Percentiles rank a stretch among this genome's conserved stretches.
Conservation (phyloP, 106 monocot species). For the Cymbidium sinense region DNA sequence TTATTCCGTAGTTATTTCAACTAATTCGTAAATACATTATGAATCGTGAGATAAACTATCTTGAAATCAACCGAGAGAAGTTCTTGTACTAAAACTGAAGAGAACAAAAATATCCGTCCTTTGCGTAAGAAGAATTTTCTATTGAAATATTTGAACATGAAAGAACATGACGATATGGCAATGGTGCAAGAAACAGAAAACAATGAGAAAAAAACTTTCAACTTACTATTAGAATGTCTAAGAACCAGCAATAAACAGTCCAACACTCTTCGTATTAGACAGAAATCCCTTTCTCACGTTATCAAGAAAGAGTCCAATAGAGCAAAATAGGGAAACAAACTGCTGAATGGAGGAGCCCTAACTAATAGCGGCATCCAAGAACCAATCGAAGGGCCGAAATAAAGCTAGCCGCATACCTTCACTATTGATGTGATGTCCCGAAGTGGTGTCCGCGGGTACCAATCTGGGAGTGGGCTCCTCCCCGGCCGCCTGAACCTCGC, state of each 20-base stretch:
- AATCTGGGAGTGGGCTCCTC: slow-evolving; percentile 21
- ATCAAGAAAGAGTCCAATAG: background rate
- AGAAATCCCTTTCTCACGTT: background rate
- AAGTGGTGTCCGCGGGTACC: slow-evolving; percentile 29
- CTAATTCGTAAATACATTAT: background rate
- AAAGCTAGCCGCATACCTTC: slow-evolving; percentile 8
- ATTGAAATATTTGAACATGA: background rate
- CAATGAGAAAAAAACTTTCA: background rate
- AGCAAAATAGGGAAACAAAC: background rate
- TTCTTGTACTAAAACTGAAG: background rate
- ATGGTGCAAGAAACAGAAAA: background rate
- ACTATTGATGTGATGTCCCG: slow-evolving; percentile 27
- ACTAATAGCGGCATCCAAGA: background rate
- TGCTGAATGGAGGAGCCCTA: slow-evolving; percentile 1
- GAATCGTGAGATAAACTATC: background rate
- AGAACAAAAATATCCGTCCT: background rate
- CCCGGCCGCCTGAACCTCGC: background rate
- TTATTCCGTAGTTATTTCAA: background rate
- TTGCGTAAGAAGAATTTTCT: background rate
- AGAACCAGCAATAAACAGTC: background rate
- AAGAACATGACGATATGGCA: no score
- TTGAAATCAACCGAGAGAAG: background rate
- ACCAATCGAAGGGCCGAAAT: background rate
- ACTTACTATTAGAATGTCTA: no score
- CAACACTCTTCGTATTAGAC: background rate